Evolutionary conservation across 352 stramenopile species (phyloP).

Genomic region (Globisporangium barbulae): DNA sequence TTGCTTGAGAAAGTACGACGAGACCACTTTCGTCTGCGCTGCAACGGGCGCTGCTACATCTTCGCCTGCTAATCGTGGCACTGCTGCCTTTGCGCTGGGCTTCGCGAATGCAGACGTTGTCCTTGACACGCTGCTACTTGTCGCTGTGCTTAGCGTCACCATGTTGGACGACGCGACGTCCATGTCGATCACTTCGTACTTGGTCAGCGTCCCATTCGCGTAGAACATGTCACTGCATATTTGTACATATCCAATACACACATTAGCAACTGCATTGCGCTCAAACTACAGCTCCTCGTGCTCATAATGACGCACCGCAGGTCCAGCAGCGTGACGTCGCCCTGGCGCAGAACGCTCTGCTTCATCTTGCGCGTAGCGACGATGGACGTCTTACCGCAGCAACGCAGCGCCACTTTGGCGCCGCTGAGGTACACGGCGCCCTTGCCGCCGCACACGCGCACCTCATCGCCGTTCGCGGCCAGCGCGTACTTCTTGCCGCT

Average conservation of each 20-base stretch:
- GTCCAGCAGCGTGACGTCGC: constrained; percentile 67
- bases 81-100: neutral
- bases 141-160: constrained; percentile 30
- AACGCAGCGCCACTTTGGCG: constrained; percentile 65
- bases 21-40: constrained; percentile 26
- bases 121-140: neutral
- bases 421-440: constrained; percentile 67
- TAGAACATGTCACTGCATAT: constrained; percentile 65
- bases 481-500: constrained; percentile 55
- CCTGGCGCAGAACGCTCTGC: constrained; percentile 70
- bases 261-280: neutral
- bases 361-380: constrained; percentile 68
- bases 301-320: constrained; percentile 26
- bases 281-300: neutral
- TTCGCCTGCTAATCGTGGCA: neutral
- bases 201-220: constrained; percentile 78
- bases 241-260: neutral
- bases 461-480: constrained; percentile 40
- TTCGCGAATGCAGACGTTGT: neutral
- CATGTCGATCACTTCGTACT: constrained; percentile 78
- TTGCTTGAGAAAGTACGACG: constrained; percentile 34
- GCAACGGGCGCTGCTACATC: neutral
- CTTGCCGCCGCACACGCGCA: constrained; percentile 64
- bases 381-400: constrained; percentile 72
- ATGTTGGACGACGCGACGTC: constrained; percentile 22